These are phyloP conservation scores for Trametes versicolor DNA, from an alignment of 1,284 basidiomycete species.

Conservation along the genomic window DNA sequence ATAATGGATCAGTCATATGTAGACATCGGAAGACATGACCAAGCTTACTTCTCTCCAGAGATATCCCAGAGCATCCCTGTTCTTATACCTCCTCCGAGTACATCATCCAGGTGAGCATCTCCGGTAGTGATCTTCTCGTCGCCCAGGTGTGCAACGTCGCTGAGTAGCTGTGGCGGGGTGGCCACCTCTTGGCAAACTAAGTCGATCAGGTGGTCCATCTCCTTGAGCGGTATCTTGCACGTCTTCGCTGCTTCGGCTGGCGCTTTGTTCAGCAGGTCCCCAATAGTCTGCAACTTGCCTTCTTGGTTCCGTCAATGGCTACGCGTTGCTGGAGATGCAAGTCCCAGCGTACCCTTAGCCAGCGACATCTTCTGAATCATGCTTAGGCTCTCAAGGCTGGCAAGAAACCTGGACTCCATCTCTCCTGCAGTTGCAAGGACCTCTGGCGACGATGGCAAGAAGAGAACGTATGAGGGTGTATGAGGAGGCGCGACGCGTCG, in stretches of 20 bases:
- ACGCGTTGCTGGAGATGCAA: not conserved
- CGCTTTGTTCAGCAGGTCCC: slow-evolving; percentile 60
- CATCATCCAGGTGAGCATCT: slow-evolving; percentile 68
- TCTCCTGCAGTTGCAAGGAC: too few relatives aligned
- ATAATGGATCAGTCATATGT: slow-evolving; percentile 6
- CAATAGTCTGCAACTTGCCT: slow-evolving; percentile 46
- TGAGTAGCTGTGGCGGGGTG: slow-evolving; percentile 49
- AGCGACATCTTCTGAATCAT: slow-evolving; percentile 33
- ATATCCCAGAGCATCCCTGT: slow-evolving; percentile 87
- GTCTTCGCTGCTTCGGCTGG: slow-evolving; percentile 61
- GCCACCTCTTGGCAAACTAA: slow-evolving; percentile 53
- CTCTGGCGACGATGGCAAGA: too few relatives aligned
- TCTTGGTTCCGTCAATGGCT: not conserved
- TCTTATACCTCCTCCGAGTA: slow-evolving; percentile 79
- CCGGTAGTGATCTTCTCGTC: slow-evolving; percentile 72
- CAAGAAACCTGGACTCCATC: slow-evolving; percentile 27
- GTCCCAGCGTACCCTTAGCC: slow-evolving; percentile 30
- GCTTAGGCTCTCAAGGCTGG: slow-evolving; percentile 18
- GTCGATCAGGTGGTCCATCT: slow-evolving; percentile 60
- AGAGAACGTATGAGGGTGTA: not conserved
- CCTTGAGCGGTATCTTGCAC: slow-evolving; percentile 59
- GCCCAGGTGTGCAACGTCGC: slow-evolving; percentile 47
- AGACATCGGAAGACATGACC: not conserved
- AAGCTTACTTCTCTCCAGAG: slow-evolving; percentile 82
- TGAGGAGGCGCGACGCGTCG: slow-evolving; percentile 3